These are phyloP conservation scores for Carex pumila DNA, from an alignment of 176 grass and related monocot species.

Conservation along the genomic window DNA sequence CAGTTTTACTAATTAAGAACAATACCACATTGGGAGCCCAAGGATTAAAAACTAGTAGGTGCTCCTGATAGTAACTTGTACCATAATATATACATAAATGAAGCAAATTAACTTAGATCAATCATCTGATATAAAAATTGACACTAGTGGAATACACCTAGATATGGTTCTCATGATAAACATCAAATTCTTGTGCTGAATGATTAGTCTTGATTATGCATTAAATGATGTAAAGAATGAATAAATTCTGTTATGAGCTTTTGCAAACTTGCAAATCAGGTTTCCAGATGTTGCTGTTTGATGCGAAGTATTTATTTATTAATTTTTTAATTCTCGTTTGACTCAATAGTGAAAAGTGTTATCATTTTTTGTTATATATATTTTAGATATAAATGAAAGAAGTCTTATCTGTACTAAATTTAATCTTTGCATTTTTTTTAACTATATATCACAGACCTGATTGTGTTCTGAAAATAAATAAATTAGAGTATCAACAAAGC, in stretches of 20 bases:
- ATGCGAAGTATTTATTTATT: background rate
- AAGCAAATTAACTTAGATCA: background rate
- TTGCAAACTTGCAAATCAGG: background rate
- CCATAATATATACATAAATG: background rate
- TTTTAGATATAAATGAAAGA: background rate
- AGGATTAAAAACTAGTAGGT: background rate
- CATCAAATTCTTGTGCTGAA: constrained; percentile 21
- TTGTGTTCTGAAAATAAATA: background rate
- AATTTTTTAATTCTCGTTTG: background rate
- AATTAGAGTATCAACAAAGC: background rate
- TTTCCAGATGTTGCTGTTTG: background rate
- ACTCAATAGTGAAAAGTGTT: background rate
- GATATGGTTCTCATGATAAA: constrained; percentile 26
- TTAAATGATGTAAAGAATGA: constrained; percentile 7
- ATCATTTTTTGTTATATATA: background rate
- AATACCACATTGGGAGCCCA: background rate
- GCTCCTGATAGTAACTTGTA: background rate
- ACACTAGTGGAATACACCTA: constrained; percentile 26
- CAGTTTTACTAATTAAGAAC: background rate
- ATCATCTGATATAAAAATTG: constrained; percentile 7
- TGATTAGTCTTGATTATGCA: constrained; percentile 16
- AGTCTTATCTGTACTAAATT: background rate
- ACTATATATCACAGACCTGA: background rate
- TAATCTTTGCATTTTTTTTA: background rate
- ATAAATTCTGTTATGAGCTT: background rate